Conservation (phyloP, 306 rosid genomes). For the Sesbania bispinosa region DNA sequence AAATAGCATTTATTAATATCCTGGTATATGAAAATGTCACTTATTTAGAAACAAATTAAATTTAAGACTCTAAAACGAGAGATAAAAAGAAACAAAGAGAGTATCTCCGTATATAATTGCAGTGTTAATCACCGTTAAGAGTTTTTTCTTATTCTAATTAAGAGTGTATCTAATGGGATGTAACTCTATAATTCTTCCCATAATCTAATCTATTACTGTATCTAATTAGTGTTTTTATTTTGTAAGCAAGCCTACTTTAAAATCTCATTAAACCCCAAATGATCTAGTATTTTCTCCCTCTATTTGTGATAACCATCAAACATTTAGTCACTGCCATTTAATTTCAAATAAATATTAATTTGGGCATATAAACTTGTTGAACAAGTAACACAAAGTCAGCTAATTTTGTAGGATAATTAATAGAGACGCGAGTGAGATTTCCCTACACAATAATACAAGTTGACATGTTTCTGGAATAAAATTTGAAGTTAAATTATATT, state of each 20-base stretch:
- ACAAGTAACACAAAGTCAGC: constrained; percentile 15
- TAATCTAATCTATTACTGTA: too few relatives aligned
- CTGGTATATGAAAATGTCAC: too few relatives aligned
- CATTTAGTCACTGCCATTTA: background rate
- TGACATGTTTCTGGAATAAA: background rate
- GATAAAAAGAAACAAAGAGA: too few relatives aligned
- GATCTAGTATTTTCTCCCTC: background rate
- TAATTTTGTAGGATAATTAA: background rate
- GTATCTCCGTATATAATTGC: too few relatives aligned
- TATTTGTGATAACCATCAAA: background rate
- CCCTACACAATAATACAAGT: constrained; percentile 7
- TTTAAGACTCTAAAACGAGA: too few relatives aligned
- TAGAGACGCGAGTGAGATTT: constrained; percentile 14
- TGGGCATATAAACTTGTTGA: background rate
- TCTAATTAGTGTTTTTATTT: too few relatives aligned
- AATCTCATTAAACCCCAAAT: background rate
- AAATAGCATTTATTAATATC: too few relatives aligned
- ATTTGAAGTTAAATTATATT: background rate
- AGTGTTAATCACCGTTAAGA: too few relatives aligned
- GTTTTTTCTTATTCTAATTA: too few relatives aligned
- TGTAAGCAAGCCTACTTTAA: background rate
- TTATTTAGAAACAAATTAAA: too few relatives aligned
- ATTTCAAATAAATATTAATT: background rate
- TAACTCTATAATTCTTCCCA: too few relatives aligned
- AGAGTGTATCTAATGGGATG: too few relatives aligned